Evolutionary conservation across 2,329 filamentous ascomycete species (phyloP).

Genomic region (Ceratocystiopsis sp.): DNA sequence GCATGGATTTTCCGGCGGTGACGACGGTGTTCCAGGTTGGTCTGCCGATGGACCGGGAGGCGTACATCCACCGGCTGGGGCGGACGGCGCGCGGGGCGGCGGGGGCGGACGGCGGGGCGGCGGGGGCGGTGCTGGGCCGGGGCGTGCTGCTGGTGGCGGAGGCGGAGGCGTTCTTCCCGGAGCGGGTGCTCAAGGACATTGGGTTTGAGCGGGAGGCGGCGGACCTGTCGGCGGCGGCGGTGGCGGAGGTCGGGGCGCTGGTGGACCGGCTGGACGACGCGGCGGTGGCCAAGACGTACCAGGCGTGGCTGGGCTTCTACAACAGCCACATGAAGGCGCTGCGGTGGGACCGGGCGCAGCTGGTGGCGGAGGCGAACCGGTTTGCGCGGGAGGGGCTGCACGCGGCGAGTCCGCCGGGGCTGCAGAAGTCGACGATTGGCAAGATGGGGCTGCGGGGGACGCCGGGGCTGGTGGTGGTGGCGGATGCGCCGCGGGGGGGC

Average conservation of each 20-base stretch:
- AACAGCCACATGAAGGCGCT: conserved; percentile 30
- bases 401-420: conserved; percentile 26
- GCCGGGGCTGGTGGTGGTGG: conserved; percentile 28
- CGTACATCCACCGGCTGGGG: conserved; percentile 51
- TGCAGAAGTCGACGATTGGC: conserved; percentile 29
- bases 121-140: conserved; percentile 36
- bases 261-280: conserved; percentile 27
- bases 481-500: conserved; percentile 20
- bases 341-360: conserved; percentile 22
- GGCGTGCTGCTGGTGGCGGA: conserved; percentile 42
- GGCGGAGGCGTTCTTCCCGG: conserved; percentile 32
- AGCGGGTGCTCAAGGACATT: conserved; percentile 35
- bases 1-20: conserved; percentile 57
- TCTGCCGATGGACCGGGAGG: conserved; percentile 39
- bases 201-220: conserved; percentile 28
- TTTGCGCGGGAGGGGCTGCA: conserved; percentile 31
- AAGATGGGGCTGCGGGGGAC: conserved; percentile 43
- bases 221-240: conserved; percentile 25
- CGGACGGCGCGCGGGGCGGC: conserved; percentile 50
- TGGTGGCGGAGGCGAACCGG: conserved; percentile 34
- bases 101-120: conserved; percentile 39
- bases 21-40: conserved; percentile 50
- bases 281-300: conserved; percentile 31
- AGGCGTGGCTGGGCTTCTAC: conserved; percentile 40
- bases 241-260: conserved; percentile 20